These are phyloP conservation scores for Mycosphaerella sp. DNA, from an alignment of 2,329 filamentous ascomycete species.

Conservation along the genomic window DNA sequence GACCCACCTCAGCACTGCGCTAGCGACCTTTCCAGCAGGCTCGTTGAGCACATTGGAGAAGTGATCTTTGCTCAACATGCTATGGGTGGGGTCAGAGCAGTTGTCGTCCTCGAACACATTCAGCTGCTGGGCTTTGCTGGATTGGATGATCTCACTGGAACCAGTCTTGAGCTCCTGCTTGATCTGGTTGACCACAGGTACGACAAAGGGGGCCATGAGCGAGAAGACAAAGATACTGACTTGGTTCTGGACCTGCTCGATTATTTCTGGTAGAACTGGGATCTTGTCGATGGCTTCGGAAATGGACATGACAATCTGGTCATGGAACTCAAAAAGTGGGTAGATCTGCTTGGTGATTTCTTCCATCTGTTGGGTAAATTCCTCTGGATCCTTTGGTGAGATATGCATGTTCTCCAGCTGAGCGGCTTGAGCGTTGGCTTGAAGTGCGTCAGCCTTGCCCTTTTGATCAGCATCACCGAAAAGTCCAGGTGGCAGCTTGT, in stretches of 20 bases:
- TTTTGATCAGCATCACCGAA: slow-evolving; percentile 71
- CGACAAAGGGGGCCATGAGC: slow-evolving; percentile 79
- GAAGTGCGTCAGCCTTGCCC: slow-evolving; percentile 69
- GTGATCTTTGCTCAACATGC: slow-evolving; percentile 93
- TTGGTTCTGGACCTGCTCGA: slow-evolving; percentile 82
- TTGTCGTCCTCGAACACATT: slow-evolving; percentile 77
- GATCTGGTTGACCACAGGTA: slow-evolving; percentile 80
- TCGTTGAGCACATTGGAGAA: slow-evolving; percentile 88
- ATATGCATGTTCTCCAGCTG: slow-evolving; percentile 70
- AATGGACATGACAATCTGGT: slow-evolving; percentile 76
- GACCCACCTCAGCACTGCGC: slow-evolving; percentile 69
- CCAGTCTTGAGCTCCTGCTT: slow-evolving; percentile 81
- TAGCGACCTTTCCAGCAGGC: slow-evolving; percentile 74
- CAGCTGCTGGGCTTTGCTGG: slow-evolving; percentile 74
- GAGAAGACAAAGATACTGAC: slow-evolving; percentile 85
- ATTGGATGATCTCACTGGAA: slow-evolving; percentile 79
- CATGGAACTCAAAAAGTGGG: slow-evolving; percentile 85
- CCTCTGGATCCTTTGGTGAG: slow-evolving; percentile 73
- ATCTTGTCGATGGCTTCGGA: slow-evolving; percentile 74
- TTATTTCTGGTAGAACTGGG: slow-evolving; percentile 72
- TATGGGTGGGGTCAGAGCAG: slow-evolving; percentile 79
- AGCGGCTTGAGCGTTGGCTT: slow-evolving; percentile 65
- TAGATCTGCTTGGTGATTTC: slow-evolving; percentile 73
- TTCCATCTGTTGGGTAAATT: slow-evolving; percentile 70
- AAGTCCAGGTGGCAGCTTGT: slow-evolving; percentile 73